phyloP scores from a whole-genome alignment of 208 protist genomes.

The Phytomonas sp. region DNA sequence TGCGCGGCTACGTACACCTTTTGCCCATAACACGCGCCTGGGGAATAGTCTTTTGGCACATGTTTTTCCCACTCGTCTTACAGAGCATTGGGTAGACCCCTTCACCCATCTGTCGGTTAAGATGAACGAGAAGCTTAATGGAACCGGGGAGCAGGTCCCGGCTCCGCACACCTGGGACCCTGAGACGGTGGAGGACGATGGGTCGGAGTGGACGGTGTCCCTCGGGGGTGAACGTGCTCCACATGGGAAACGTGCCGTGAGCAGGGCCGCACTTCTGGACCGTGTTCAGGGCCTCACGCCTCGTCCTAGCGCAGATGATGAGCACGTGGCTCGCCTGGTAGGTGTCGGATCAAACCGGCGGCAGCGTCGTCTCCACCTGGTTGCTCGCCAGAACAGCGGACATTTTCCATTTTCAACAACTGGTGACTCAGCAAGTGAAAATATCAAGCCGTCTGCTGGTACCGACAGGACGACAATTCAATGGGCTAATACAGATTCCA shows the following conservation, averaged over 20 bases:
- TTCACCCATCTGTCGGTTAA: slow-evolving; percentile 39
- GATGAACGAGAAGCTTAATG: slow-evolving; percentile 39
- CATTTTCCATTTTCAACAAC: background rate
- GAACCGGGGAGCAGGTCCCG: slow-evolving; percentile 61
- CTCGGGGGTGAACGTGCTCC: slow-evolving; percentile 15
- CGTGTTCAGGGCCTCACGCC: slow-evolving; percentile 36
- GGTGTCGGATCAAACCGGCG: slow-evolving; percentile 1
- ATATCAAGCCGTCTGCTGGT: background rate
- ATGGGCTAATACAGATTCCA: slow-evolving; percentile 22
- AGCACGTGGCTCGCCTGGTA: slow-evolving; percentile 9
- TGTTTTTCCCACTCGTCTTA: slow-evolving; percentile 50
- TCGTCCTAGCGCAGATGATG: slow-evolving; percentile 51
- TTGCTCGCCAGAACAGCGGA: background rate
- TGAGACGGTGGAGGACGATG: slow-evolving; percentile 42
- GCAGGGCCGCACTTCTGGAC: slow-evolving; percentile 15
- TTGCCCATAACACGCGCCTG: slow-evolving; percentile 28
- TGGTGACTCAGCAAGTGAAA: background rate
- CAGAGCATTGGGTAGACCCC: slow-evolving; percentile 56
- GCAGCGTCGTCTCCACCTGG: slow-evolving; percentile 8
- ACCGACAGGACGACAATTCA: background rate
- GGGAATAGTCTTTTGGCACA: slow-evolving; percentile 26
- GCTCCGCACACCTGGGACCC: slow-evolving; percentile 70
- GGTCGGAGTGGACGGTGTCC: slow-evolving; percentile 19
- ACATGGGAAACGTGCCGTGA: slow-evolving; percentile 15
- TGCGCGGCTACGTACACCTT: slow-evolving; percentile 45